A percentile compares a stretch with the other conserved stretches of the same genome.
Evolutionary conservation across 257 asterid species (phyloP).

Genomic region (Mentha longifolia): DNA sequence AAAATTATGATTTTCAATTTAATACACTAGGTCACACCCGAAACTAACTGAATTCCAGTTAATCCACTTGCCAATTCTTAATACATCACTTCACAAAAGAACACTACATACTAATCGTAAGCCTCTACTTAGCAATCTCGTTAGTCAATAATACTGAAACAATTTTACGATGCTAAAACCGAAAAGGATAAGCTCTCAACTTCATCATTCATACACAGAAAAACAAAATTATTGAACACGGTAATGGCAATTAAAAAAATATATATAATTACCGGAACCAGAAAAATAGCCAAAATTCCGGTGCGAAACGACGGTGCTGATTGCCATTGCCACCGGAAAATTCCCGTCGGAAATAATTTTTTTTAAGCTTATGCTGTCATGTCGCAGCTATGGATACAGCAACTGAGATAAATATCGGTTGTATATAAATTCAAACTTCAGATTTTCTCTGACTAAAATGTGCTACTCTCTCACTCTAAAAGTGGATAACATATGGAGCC

Average conservation of each 20-base stretch:
- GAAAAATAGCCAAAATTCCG: constrained; percentile 73
- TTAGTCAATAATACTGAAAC: neutral
- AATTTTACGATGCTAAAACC: constrained; percentile 4
- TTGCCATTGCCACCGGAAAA: constrained; percentile 68
- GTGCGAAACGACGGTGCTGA: constrained; percentile 74
- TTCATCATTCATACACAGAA: neutral
- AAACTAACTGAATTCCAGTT: constrained; percentile 7
- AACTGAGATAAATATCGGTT: neutral
- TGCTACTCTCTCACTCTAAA: constrained; percentile 37
- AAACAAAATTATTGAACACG: constrained; percentile 4
- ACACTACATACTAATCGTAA: neutral
- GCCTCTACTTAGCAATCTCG: neutral
- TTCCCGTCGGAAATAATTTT: neutral
- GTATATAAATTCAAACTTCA: neutral
- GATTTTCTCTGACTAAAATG: constrained; percentile 35
- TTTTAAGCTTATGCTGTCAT: constrained; percentile 16
- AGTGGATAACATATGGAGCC: constrained; percentile 43
- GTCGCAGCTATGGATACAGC: constrained; percentile 15
- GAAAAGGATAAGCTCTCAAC: constrained; percentile 18
- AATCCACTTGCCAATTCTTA: constrained; percentile 9
- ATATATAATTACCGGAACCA: constrained; percentile 60
- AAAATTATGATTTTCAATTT: constrained; percentile 28
- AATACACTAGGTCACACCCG: constrained; percentile 17
- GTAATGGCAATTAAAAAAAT: neutral
- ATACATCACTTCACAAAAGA: constrained; percentile 1